Conservation (phyloP, 2,329 filamentous ascomycete genomes). For the Chaetomiaceae sp. region DNA sequence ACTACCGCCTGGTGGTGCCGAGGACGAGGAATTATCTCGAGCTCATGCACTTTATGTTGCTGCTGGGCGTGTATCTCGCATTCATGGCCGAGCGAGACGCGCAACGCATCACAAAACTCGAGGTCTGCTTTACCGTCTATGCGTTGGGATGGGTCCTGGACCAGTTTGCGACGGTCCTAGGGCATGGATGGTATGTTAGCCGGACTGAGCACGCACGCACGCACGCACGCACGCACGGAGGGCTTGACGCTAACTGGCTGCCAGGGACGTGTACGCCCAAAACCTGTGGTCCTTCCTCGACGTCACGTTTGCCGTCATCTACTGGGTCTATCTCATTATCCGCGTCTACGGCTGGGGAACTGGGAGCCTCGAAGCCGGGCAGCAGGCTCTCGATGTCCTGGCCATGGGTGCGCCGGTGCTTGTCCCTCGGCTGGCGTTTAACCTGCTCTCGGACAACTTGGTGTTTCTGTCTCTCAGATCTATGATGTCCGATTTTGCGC, state of each 20-base stretch:
- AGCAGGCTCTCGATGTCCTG: slow-evolving; percentile 73
- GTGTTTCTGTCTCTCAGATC: slow-evolving; percentile 75
- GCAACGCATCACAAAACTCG: slow-evolving; percentile 51
- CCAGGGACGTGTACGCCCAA: slow-evolving; percentile 75
- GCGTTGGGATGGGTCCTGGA: slow-evolving; percentile 75
- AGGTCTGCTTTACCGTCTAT: slow-evolving; percentile 68
- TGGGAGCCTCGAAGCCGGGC: slow-evolving; percentile 44
- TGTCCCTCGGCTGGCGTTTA: slow-evolving; percentile 76
- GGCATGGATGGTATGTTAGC: slow-evolving; percentile 57
- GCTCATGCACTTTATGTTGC: slow-evolving; percentile 65
- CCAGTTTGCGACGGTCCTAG: slow-evolving; percentile 70
- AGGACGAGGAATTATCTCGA: slow-evolving; percentile 73
- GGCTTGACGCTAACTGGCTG: neutral
- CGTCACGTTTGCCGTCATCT: slow-evolving; percentile 70
- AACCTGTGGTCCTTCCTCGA: slow-evolving; percentile 88
- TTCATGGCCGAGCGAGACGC: slow-evolving; percentile 68
- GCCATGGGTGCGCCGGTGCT: slow-evolving; percentile 74
- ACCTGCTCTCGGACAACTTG: slow-evolving; percentile 76
- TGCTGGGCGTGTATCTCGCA: slow-evolving; percentile 64
- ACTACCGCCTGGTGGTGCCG: slow-evolving; percentile 80
- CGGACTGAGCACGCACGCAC: too few species aligned
- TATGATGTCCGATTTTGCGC: slow-evolving; percentile 83
- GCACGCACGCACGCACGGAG: too few species aligned
- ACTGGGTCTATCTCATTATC: slow-evolving; percentile 61
- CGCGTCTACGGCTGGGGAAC: slow-evolving; percentile 61